Evolutionary conservation across 2,329 filamentous ascomycete species (phyloP).

Genomic region (Xylariaceae sp.): DNA sequence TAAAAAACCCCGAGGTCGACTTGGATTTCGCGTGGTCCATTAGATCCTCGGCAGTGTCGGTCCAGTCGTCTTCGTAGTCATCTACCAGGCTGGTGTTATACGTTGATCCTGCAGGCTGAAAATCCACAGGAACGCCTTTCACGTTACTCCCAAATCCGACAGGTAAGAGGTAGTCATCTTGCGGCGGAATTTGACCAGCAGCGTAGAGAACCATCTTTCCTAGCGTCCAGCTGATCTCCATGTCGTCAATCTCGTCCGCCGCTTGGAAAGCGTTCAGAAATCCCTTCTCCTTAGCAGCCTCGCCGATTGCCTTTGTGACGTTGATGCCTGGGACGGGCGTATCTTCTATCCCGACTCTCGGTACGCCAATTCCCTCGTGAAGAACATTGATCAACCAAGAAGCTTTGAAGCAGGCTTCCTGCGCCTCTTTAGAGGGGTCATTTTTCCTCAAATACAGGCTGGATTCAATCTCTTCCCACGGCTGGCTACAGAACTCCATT

Average conservation of each 20-base stretch:
- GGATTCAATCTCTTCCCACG: conserved; percentile 78
- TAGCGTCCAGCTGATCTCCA: conserved; percentile 96
- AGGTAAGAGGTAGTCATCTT: conserved; percentile 63
- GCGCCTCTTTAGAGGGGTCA: conserved; percentile 77
- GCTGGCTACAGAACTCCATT: conserved; percentile 79
- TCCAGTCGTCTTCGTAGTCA: conserved; percentile 59
- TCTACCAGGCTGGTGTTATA: conserved; percentile 44
- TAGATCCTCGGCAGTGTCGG: conserved; percentile 59
- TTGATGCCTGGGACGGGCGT: conserved; percentile 63
- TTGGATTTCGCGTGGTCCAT: conserved; percentile 70
- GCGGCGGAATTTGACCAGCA: conserved; percentile 80
- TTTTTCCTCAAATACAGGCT: conserved; percentile 72
- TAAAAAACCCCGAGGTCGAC: conserved; percentile 73
- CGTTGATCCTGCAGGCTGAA: conserved; percentile 77
- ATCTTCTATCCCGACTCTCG: conserved; percentile 79
- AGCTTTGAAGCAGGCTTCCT: conserved; percentile 95
- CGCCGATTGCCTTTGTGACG: conserved; percentile 71
- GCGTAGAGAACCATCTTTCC: conserved; percentile 97
- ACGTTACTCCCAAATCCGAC: conserved; percentile 93
- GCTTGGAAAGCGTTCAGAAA: conserved; percentile 89
- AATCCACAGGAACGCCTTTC: conserved; percentile 72
- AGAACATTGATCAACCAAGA: conserved; percentile 97
- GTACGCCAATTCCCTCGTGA: conserved; percentile 94
- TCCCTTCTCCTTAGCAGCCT: conserved; percentile 73
- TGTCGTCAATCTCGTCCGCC: conserved; percentile 87